These are phyloP conservation scores for Echria macrotheca DNA, from an alignment of 495 filamentous ascomycete species.

Conservation along the genomic window DNA sequence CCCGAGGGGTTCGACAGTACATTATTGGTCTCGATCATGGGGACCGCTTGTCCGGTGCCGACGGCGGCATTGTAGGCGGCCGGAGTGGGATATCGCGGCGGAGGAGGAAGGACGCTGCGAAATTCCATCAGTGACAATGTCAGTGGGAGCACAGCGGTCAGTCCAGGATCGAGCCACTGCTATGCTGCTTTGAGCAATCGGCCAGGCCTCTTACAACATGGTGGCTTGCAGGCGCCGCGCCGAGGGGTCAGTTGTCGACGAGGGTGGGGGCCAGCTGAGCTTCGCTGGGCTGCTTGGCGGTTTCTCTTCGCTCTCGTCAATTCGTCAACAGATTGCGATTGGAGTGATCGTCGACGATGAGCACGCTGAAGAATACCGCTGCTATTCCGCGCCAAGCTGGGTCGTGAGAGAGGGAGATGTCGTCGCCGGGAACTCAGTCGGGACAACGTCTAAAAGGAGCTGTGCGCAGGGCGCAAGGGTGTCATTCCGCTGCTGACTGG, in stretches of 20 bases:
- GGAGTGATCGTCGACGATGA: neutral
- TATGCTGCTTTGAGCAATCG: neutral
- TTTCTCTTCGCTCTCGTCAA: conserved; percentile 3
- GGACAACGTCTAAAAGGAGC: no score
- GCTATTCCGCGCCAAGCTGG: neutral
- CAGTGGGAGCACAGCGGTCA: neutral
- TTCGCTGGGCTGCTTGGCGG: conserved; percentile 9
- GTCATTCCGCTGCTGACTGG: conserved; percentile 8
- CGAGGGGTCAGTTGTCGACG: neutral
- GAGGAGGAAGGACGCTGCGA: conserved; percentile 72
- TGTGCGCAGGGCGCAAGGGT: neutral
- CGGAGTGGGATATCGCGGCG: conserved; percentile 71
- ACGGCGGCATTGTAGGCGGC: conserved; percentile 60
- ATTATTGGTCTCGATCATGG: conserved; percentile 89
- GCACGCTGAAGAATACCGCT: neutral
- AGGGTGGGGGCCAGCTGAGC: neutral
- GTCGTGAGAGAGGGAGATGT: no score
- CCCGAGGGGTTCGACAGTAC: conserved; percentile 71
- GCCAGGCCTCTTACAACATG: conserved; percentile 7
- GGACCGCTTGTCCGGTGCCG: conserved; percentile 56
- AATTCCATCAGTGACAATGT: conserved; percentile 17
- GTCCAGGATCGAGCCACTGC: neutral
- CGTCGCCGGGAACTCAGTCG: no score
- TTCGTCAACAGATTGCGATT: neutral
- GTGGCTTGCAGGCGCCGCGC: conserved; percentile 4